A percentile compares a stretch with the other conserved stretches of the same genome.
Evolutionary conservation across 2,329 filamentous ascomycete genomes (phyloP).

Genomic region (Aspergillus aculeatus): DNA sequence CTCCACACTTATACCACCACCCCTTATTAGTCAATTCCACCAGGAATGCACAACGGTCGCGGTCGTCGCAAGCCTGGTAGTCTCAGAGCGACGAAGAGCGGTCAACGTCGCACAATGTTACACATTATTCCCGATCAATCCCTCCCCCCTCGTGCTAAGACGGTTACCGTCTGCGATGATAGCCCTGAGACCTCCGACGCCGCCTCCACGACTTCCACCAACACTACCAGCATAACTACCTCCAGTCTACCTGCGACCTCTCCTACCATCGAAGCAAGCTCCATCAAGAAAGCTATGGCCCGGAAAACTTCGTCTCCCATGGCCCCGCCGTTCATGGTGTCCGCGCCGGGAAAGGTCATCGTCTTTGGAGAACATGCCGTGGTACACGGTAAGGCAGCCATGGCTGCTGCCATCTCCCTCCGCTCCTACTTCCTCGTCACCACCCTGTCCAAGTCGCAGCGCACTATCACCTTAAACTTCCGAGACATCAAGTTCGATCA

Average conservation of each 20-base stretch:
- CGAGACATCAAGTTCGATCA: constrained; percentile 86
- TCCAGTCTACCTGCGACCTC: constrained; percentile 16
- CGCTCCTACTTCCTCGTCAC: constrained; percentile 96
- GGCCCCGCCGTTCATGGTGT: constrained; percentile 94
- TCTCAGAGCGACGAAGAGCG: constrained; percentile 23
- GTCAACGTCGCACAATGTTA: constrained; percentile 30
- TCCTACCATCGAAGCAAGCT: constrained; percentile 3
- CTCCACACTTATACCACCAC: constrained; percentile 18
- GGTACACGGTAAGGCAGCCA: constrained; percentile 94
- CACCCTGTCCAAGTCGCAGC: constrained; percentile 85
- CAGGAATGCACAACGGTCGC: constrained; percentile 22
- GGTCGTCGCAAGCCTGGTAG: constrained; percentile 33
- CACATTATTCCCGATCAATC: constrained; percentile 26
- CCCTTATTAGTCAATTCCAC: constrained; percentile 5
- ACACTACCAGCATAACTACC: constrained; percentile 20
- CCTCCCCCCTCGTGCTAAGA: constrained; percentile 20
- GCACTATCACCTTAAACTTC: constrained; percentile 84
- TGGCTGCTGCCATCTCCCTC: constrained; percentile 91
- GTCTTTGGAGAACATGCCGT: constrained; percentile 97
- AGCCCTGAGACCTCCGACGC: constrained; percentile 32
- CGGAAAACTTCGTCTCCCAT: constrained; percentile 56
- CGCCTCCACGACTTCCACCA: constrained; percentile 29
- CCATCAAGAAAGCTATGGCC: constrained; percentile 18
- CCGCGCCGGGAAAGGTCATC: constrained; percentile 96
- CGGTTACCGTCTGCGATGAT: constrained; percentile 22